Percentiles rank a stretch among this genome's conserved stretches.
Evolutionary conservation across 768 basidiomycete species (phyloP).

Genomic region (Auricularia sp.): DNA sequence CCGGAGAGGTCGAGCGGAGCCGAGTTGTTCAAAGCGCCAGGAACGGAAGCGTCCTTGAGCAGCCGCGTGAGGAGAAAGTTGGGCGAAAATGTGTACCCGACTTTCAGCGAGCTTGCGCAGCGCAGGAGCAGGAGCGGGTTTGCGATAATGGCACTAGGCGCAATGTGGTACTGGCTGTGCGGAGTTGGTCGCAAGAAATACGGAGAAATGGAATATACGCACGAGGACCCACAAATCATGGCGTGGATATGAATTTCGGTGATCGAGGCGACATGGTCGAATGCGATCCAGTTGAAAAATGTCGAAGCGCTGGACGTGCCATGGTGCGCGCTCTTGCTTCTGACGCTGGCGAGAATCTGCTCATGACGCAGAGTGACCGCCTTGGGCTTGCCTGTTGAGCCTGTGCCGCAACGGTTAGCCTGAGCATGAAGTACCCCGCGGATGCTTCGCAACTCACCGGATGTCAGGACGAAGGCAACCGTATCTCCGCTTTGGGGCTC

Average conservation of each 20-base stretch:
- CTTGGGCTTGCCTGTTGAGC: slow-evolving; percentile 36
- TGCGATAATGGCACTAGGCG: slow-evolving; percentile 15
- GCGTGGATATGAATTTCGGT: slow-evolving; percentile 34
- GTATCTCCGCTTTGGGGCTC: neutral
- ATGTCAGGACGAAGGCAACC: slow-evolving; percentile 24
- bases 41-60: slow-evolving; percentile 19
- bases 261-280: slow-evolving; percentile 37
- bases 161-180: slow-evolving; percentile 28
- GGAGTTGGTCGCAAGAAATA: slow-evolving; percentile 15
- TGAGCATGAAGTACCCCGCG: no score
- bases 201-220: slow-evolving; percentile 17
- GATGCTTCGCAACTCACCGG: slow-evolving; percentile 15
- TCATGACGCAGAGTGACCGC: slow-evolving; percentile 32
- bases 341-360: slow-evolving; percentile 25
- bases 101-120: slow-evolving; percentile 23
- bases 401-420: neutral
- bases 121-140: slow-evolving; percentile 16
- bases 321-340: slow-evolving; percentile 27
- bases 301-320: slow-evolving; percentile 24
- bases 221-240: slow-evolving; percentile 20
- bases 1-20: slow-evolving; percentile 24
- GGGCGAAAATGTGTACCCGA: slow-evolving; percentile 30
- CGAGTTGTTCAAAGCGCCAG: slow-evolving; percentile 15
- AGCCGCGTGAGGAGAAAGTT: slow-evolving; percentile 35
- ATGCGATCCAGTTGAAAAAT: slow-evolving; percentile 38